Evolutionary conservation across 2,329 filamentous ascomycete genomes (phyloP).

Genomic region (Pseudogymnoascus sp.): DNA sequence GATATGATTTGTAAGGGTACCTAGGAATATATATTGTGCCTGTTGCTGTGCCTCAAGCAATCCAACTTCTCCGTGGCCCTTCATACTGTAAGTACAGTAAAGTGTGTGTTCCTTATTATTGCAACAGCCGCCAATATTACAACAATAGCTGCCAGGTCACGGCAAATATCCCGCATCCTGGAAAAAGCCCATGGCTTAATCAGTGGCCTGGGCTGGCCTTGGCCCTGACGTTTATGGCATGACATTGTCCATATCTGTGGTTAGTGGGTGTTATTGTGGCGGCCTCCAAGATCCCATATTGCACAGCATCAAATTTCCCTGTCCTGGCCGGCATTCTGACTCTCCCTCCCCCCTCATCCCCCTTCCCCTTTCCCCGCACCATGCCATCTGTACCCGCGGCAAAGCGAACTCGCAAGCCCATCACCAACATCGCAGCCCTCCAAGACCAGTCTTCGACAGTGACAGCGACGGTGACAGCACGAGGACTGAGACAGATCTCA

Average conservation of each 20-base stretch:
- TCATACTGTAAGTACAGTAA: no score
- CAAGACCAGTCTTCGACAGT: background rate
- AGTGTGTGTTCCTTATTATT: background rate
- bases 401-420: background rate
- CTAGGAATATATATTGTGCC: background rate
- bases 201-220: background rate
- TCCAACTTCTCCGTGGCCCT: no score
- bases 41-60: no score
- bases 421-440: background rate
- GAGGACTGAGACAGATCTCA: background rate
- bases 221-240: background rate
- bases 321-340: background rate
- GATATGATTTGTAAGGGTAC: background rate
- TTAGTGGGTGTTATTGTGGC: background rate
- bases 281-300: conserved; percentile 1
- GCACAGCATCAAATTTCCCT: conserved; percentile 5
- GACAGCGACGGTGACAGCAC: background rate
- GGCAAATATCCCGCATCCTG: conserved; percentile 1
- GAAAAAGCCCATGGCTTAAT: no score
- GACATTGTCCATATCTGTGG: background rate
- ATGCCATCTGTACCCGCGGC: background rate
- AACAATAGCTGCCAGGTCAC: background rate
- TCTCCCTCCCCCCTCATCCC: background rate
- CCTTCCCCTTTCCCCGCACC: background rate
- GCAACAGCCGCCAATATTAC: conserved; percentile 1